Percentiles rank a stretch among this genome's conserved stretches.
These are phyloP conservation scores for Xylaria sp. DNA, from an alignment of 2,329 filamentous ascomycete species.

Conservation along the genomic window DNA sequence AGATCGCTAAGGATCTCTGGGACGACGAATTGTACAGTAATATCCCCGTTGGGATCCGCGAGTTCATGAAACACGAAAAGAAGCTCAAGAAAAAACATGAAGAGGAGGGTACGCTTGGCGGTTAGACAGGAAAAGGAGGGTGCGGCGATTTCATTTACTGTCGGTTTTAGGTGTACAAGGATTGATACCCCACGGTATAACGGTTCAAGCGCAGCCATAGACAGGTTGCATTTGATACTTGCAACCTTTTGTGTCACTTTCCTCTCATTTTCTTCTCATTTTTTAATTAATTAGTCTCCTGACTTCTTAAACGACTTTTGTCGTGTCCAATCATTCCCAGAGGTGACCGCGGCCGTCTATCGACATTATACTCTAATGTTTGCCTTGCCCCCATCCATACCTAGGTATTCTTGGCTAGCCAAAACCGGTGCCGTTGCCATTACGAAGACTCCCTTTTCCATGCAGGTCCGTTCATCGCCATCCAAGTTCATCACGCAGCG, in stretches of 20 bases:
- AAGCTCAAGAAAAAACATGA: constrained; percentile 79
- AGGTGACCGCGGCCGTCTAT: constrained; percentile 29
- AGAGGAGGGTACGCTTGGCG: constrained; percentile 62
- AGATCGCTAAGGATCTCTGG: constrained; percentile 63
- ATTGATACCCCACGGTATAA: constrained; percentile 22
- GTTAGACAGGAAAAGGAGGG: constrained; percentile 43
- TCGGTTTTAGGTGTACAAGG: constrained; percentile 13
- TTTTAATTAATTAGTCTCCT: no score
- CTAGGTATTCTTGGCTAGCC: constrained; percentile 3
- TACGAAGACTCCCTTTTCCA: constrained; percentile 10
- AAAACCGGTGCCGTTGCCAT: not conserved
- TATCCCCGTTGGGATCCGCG: constrained; percentile 90
- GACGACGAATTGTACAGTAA: constrained; percentile 77
- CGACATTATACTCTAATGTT: constrained; percentile 28
- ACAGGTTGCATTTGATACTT: constrained; percentile 1
- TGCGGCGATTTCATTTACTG: constrained; percentile 10
- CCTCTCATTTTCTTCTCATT: not conserved
- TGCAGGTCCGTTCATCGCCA: constrained; percentile 11
- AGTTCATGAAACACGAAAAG: constrained; percentile 99
- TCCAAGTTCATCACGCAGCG: constrained; percentile 31
- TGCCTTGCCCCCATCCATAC: constrained; percentile 13
- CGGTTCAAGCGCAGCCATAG: constrained; percentile 10
- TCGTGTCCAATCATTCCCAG: constrained; percentile 8
- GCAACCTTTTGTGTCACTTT: not conserved
- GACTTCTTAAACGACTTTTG: not conserved